Evolutionary conservation across 2,329 filamentous ascomycete genomes (phyloP).

Genomic region (Penicillium oxalicum): DNA sequence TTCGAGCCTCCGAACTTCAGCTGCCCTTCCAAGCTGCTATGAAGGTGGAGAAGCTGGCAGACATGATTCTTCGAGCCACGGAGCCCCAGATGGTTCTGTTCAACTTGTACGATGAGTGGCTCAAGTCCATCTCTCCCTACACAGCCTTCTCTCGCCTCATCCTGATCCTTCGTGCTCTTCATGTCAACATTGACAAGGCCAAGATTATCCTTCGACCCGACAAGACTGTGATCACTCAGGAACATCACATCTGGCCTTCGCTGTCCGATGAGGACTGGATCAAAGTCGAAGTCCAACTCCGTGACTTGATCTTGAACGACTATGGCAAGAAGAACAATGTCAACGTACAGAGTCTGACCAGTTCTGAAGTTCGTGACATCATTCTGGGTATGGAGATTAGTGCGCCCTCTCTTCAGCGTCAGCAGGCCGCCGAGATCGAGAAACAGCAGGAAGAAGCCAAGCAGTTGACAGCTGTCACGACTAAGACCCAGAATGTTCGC

Average conservation of each 20-base stretch:
- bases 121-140: slow-evolving; percentile 97
- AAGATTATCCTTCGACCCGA: slow-evolving; percentile 92
- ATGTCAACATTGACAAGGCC: slow-evolving; percentile 98
- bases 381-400: slow-evolving; percentile 99
- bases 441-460: slow-evolving; percentile 97
- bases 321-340: slow-evolving; percentile 99
- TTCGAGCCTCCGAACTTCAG: slow-evolving; percentile 92
- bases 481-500: slow-evolving; percentile 94
- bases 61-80: slow-evolving; percentile 96
- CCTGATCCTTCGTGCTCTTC: slow-evolving; percentile 85
- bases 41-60: slow-evolving; percentile 98
- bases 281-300: slow-evolving; percentile 94
- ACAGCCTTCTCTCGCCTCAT: slow-evolving; percentile 95
- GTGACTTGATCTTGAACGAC: slow-evolving; percentile 94
- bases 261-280: slow-evolving; percentile 97
- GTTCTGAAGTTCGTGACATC: slow-evolving; percentile 94
- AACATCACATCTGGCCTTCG: slow-evolving; percentile 97
- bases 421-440: slow-evolving; percentile 97
- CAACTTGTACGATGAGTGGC: slow-evolving; percentile 97
- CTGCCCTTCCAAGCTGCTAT: slow-evolving; percentile 98
- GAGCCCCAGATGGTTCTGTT: slow-evolving; percentile 99
- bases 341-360: slow-evolving; percentile 94
- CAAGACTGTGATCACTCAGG: slow-evolving; percentile 96
- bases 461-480: slow-evolving; percentile 93
- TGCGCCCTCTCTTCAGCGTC: slow-evolving; percentile 93